Evolutionary conservation across 2,329 filamentous ascomycete genomes (phyloP), one percentile per base, ranked within the genome.

Genomic region (Fusarium sp.): DNA sequence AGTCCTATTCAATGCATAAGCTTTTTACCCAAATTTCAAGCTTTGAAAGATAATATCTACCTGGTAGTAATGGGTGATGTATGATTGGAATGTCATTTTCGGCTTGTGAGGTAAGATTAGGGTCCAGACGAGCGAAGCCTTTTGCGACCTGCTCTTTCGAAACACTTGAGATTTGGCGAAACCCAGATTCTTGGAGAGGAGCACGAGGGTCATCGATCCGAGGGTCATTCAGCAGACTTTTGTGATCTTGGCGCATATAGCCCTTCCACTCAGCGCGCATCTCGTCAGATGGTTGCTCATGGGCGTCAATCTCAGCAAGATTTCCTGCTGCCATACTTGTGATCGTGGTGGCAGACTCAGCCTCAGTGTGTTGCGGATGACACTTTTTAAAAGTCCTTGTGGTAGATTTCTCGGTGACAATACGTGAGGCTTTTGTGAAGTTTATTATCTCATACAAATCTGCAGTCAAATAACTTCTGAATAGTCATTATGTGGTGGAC

Each of bases 221-320:
- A 20, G 84, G 79, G 67, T 88, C 85, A 11, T 80, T 70, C 8
- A 82, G 72, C n/a, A 92, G 77, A 2, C 82, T 81, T 9, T 79
- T 72, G 4, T 84, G 78, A 0, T 88, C 85, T 37, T 87, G 83
- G 67, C 86, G 90, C 23, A 90, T 88, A 71, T 90, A 93, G 41
- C 81, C 81, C 78, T 97, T 97, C 87, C 93, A 97, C 54, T 88
- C 81, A 45, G 85, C 81, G 64, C 90, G 88, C 69, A 97, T 83
- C 49, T 83, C 78, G 14, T 89, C 87, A 4, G 94, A 92, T 3
- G 94, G 92, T 71, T 90, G 89, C 77, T 93, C 88, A 76, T 95
- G 88, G 27, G 94, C 90, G 78, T 97, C 91, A 4, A 94, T 82
- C 20, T 84, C 82, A 9, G 67, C 60, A 44, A 75, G 73, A n/a